phyloP scores from a whole-genome alignment of 169 alveolate genomes.

The Babesia divergens region DNA sequence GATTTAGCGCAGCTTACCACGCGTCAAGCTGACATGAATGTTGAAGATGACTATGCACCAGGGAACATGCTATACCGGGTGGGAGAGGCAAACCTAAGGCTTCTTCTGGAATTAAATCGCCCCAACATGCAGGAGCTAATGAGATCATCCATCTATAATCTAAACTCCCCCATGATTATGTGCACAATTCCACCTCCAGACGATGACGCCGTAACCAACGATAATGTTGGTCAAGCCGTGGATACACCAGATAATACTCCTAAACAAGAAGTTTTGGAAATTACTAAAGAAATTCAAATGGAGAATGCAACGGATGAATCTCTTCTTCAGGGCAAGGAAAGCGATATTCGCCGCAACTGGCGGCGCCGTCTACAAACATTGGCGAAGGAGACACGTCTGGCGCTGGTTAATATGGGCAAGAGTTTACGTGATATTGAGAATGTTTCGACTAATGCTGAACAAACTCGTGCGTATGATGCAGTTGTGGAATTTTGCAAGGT shows the following conservation, averaged over 20 bases:
- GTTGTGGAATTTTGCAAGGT: conserved; percentile 61
- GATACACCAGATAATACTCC: background rate
- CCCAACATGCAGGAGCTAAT: conserved; percentile 37
- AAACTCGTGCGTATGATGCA: conserved; percentile 55
- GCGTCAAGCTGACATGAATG: background rate
- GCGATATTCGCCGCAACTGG: conserved; percentile 60
- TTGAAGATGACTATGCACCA: conserved; percentile 1
- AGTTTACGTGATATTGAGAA: conserved; percentile 51
- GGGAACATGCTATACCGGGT: conserved; percentile 18
- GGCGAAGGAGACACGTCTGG: conserved; percentile 71
- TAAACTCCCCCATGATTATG: conserved; percentile 44
- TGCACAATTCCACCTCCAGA: conserved; percentile 14
- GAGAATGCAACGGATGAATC: background rate
- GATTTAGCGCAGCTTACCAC: conserved; percentile 1
- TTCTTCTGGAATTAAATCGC: conserved; percentile 16
- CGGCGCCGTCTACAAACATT: conserved; percentile 65
- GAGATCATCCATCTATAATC: conserved; percentile 35
- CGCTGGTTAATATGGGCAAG: conserved; percentile 73
- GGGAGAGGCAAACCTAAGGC: conserved; percentile 45
- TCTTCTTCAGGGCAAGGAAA: conserved; percentile 24
- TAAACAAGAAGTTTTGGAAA: background rate
- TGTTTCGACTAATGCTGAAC: conserved; percentile 30
- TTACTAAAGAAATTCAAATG: background rate
- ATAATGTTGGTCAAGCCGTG: background rate
- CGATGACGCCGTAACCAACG: conserved; percentile 21